phyloP scores from a whole-genome alignment of 306 rosid species.

The Ormosia emarginata region DNA sequence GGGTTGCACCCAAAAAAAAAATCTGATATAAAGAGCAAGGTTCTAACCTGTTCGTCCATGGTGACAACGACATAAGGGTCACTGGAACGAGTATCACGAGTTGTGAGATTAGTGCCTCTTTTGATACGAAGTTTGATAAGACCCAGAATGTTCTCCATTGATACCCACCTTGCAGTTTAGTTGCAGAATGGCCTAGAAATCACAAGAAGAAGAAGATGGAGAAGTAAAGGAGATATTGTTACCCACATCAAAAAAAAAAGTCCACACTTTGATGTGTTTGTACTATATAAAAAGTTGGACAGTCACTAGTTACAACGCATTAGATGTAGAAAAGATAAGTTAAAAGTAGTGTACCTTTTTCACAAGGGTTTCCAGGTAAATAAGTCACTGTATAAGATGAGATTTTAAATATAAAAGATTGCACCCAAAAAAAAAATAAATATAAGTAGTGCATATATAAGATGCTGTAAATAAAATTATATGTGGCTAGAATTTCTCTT shows the following conservation, averaged over 20 bases:
- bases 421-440: no score
- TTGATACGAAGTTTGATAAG: constrained; percentile 64
- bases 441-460: no score
- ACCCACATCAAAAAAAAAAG: no score
- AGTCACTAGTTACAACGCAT: neutral
- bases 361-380: no score
- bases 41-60: constrained; percentile 49
- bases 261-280: neutral
- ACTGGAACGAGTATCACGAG: constrained; percentile 58
- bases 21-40: neutral
- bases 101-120: constrained; percentile 57
- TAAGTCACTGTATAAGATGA: no score
- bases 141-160: constrained; percentile 56
- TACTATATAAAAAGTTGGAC: neutral
- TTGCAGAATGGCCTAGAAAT: neutral
- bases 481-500: no score
- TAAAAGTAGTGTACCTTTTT: no score
- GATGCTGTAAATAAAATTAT: no score
- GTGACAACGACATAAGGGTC: constrained; percentile 72
- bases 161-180: neutral
- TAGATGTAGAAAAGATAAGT: neutral
- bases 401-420: no score
- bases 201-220: neutral
- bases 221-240: neutral
- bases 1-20: neutral